Conservation (phyloP, 2,329 filamentous ascomycete genomes). For the Trichoderma afroharzianum region DNA sequence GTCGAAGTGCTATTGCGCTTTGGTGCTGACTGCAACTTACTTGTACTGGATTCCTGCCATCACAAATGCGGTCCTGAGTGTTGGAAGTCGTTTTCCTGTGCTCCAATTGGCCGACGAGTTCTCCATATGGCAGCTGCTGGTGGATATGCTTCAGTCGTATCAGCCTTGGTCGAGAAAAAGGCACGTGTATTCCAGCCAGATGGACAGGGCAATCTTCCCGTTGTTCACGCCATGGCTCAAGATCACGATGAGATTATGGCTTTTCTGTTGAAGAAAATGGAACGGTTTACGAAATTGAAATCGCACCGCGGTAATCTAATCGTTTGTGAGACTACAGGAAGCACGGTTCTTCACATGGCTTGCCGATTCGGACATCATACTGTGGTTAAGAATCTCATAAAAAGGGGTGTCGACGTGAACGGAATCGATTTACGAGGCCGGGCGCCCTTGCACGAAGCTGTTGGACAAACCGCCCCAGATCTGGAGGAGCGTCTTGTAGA, state of each 20-base stretch:
- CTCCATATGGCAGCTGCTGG: slow-evolving; percentile 14
- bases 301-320: background rate
- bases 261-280: background rate
- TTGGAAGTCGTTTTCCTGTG: slow-evolving; percentile 15
- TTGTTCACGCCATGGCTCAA: slow-evolving; percentile 15
- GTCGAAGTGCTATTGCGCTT: background rate
- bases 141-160: background rate
- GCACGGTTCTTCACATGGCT: slow-evolving; percentile 16
- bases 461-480: background rate
- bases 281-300: background rate
- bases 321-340: background rate
- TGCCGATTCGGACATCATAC: slow-evolving; percentile 10
- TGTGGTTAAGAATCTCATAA: background rate
- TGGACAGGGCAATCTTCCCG: slow-evolving; percentile 4
- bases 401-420: background rate
- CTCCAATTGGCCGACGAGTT: background rate
- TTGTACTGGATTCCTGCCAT: background rate
- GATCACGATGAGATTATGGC: background rate
- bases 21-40: slow-evolving; percentile 10
- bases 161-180: background rate
- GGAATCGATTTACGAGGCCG: background rate
- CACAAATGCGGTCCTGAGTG: slow-evolving; percentile 6
- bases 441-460: slow-evolving; percentile 16
- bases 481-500: background rate
- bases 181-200: background rate